A percentile compares a stretch with the other conserved stretches of the same genome.
Conservation (phyloP, 2,329 filamentous ascomycete genomes). For the Fusarium verrucosum region DNA sequence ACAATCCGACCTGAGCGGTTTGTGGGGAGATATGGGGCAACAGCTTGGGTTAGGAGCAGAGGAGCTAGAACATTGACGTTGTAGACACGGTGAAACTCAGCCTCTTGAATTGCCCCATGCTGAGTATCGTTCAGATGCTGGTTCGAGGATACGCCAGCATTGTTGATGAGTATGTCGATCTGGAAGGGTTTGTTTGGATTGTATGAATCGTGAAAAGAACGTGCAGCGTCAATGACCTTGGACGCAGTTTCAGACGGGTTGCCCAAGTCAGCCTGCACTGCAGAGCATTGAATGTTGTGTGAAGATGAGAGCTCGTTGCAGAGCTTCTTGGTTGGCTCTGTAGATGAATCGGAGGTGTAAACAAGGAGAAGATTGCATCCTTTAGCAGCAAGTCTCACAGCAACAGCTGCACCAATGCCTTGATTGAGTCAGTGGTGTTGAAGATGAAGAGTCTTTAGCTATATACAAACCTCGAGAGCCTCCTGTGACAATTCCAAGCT, state of each 20-base stretch:
- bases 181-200: constrained; percentile 39
- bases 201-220: constrained; percentile 42
- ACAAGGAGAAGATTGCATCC: constrained; percentile 68
- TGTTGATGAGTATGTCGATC: constrained; percentile 88
- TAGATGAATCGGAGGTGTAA: constrained; percentile 67
- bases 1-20: constrained; percentile 70
- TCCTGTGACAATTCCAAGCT: constrained; percentile 49
- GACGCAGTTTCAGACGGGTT: constrained; percentile 38
- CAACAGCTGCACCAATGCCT: constrained; percentile 70
- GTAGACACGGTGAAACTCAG: constrained; percentile 77
- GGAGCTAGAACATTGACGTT: constrained; percentile 85
- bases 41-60: constrained; percentile 78
- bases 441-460: not conserved
- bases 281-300: constrained; percentile 50
- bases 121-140: constrained; percentile 66
- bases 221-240: constrained; percentile 47
- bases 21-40: constrained; percentile 72
- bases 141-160: constrained; percentile 78
- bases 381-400: constrained; percentile 66
- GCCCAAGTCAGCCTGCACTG: constrained; percentile 46
- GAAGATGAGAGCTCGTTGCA: constrained; percentile 56
- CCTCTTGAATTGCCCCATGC: constrained; percentile 61
- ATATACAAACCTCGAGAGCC: constrained; percentile 46
- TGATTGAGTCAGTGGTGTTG: constrained; percentile 6
- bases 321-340: constrained; percentile 57